phyloP scores from a whole-genome alignment of 257 asterid species.

The Penstemon davidsonii region DNA sequence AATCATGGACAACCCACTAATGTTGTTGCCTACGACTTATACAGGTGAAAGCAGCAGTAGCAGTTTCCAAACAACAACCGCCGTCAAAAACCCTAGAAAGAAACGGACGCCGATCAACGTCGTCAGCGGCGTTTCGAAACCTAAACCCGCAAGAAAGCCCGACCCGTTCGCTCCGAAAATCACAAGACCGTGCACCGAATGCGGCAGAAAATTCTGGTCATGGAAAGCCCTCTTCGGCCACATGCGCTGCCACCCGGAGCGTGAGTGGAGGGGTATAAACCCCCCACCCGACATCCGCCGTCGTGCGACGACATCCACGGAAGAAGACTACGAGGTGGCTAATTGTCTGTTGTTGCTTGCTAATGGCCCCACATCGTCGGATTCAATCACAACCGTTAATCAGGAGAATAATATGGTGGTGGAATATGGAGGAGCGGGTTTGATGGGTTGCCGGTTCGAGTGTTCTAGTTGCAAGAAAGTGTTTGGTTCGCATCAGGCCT shows the following conservation, averaged over 20 bases:
- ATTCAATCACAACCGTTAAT: slow-evolving; percentile 23
- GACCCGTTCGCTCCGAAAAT: slow-evolving; percentile 58
- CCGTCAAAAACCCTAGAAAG: not conserved
- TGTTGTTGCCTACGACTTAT: no score
- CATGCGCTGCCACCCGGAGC: slow-evolving; percentile 99
- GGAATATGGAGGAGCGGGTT: not conserved
- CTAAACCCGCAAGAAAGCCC: slow-evolving; percentile 37
- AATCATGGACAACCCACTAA: no score
- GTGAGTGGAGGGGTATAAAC: slow-evolving; percentile 88
- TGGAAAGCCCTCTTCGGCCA: slow-evolving; percentile 95
- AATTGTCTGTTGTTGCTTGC: slow-evolving; percentile 57
- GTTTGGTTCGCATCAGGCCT: slow-evolving; percentile 77
- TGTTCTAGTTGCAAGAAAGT: slow-evolving; percentile 86
- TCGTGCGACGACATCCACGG: slow-evolving; percentile 31
- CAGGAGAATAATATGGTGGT: slow-evolving; percentile 6
- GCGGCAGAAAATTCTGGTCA: slow-evolving; percentile 80
- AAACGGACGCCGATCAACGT: not conserved
- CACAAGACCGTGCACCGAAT: slow-evolving; percentile 73
- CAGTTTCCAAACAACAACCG: not conserved
- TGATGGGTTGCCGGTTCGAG: slow-evolving; percentile 45
- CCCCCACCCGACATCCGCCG: slow-evolving; percentile 49
- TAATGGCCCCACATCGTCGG: slow-evolving; percentile 37
- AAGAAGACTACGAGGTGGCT: slow-evolving; percentile 69
- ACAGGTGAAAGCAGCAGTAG: no score
- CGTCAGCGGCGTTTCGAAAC: not conserved